Percentiles rank a stretch among this genome's conserved stretches.
phyloP scores from a whole-genome alignment of 225 moss, liverwort and hornwort genomes.

The Asterella californica region DNA sequence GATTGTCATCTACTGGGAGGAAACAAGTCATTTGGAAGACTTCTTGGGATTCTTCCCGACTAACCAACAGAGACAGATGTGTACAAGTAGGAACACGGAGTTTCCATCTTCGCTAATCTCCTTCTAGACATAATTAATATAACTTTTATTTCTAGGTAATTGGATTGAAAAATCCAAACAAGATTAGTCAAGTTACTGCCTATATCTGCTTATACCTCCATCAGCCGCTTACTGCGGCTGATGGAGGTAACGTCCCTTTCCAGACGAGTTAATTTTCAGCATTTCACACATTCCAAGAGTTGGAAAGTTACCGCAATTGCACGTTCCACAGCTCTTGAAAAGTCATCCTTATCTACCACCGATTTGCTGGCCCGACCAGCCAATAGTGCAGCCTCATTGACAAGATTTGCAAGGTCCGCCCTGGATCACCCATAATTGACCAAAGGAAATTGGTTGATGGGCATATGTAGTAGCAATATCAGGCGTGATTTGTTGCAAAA shows the following conservation, averaged over 20 bases:
- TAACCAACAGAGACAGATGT: too few relatives aligned
- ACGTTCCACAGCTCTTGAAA: constrained; percentile 87
- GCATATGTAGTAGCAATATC: background rate
- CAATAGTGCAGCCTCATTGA: constrained; percentile 90
- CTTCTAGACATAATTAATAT: too few relatives aligned
- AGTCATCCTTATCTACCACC: constrained; percentile 73
- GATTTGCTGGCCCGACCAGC: constrained; percentile 83
- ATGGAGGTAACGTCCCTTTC: background rate
- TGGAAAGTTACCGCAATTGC: constrained; percentile 72
- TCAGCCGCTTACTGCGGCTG: too few relatives aligned
- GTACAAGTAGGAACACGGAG: too few relatives aligned
- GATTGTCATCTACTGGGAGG: too few relatives aligned
- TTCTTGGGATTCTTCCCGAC: too few relatives aligned
- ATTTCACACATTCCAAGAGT: background rate
- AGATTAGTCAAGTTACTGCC: too few relatives aligned
- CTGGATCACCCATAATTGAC: constrained; percentile 33
- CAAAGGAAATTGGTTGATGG: background rate
- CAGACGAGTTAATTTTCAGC: background rate
- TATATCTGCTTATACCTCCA: too few relatives aligned
- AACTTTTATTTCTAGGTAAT: too few relatives aligned
- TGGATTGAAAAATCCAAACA: too few relatives aligned
- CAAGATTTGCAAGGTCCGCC: constrained; percentile 94
- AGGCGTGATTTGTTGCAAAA: background rate
- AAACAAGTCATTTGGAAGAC: too few relatives aligned
- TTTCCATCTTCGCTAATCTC: too few relatives aligned